Evolutionary conservation across 2,329 filamentous ascomycete genomes (phyloP).

Genomic region (Fusarium coicis): DNA sequence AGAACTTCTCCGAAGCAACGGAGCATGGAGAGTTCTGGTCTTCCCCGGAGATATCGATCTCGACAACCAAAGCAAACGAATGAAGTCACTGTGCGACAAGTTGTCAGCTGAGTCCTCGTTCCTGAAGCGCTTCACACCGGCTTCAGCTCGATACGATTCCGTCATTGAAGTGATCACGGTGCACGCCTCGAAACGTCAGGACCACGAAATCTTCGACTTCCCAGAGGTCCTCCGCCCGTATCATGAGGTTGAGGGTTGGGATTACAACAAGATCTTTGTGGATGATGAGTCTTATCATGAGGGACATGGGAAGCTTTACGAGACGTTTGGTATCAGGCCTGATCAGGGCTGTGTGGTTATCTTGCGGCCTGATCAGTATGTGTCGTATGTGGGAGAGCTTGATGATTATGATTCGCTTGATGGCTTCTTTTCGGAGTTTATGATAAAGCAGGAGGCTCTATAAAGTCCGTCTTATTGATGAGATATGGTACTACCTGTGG

Average conservation of each 20-base stretch:
- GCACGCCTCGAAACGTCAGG: constrained; percentile 63
- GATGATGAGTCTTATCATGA: constrained; percentile 66
- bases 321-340: constrained; percentile 66
- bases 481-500: not conserved
- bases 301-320: constrained; percentile 62
- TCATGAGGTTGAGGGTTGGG: constrained; percentile 60
- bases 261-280: constrained; percentile 67
- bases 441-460: not conserved
- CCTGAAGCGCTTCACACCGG: not conserved
- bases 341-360: constrained; percentile 66
- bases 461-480: not conserved
- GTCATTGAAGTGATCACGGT: constrained; percentile 70
- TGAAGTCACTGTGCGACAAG: constrained; percentile 49
- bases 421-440: not conserved
- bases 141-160: constrained; percentile 25
- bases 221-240: constrained; percentile 61
- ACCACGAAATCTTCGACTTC: constrained; percentile 54
- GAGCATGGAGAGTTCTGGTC: constrained; percentile 69
- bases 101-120: constrained; percentile 14
- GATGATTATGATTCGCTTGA: constrained; percentile 42
- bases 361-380: constrained; percentile 75
- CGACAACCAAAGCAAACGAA: not conserved
- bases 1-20: constrained; percentile 49
- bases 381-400: constrained; percentile 57
- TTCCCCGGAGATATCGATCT: constrained; percentile 10